Percentiles rank a stretch among this genome's conserved stretches.
Conservation (phyloP, 768 basidiomycete species). For the Trichaptum fuscoviolaceum region DNA sequence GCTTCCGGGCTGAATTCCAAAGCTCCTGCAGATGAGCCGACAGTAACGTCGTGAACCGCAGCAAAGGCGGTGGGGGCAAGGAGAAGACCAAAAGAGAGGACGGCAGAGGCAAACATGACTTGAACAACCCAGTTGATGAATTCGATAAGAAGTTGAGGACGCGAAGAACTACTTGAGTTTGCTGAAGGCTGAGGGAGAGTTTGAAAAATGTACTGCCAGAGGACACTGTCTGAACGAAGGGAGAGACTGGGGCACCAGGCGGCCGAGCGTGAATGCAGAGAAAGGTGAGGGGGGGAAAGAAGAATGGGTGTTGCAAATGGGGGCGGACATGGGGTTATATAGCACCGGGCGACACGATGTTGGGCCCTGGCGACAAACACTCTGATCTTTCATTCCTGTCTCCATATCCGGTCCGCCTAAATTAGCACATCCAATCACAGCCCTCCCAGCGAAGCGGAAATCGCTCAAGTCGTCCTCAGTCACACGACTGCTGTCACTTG, state of each 20-base stretch:
- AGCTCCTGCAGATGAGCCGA: constrained; percentile 40
- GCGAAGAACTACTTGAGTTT: constrained; percentile 15
- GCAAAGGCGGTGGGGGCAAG: constrained; percentile 46
- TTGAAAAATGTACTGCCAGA: constrained; percentile 6
- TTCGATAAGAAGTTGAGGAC: background rate
- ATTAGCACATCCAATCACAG: background rate
- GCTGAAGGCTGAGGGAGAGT: constrained; percentile 20
- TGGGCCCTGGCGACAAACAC: background rate
- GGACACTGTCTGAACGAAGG: constrained; percentile 18
- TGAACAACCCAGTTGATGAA: constrained; percentile 20
- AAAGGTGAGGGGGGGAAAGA: constrained; percentile 9
- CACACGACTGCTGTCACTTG: background rate
- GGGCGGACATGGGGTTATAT: constrained; percentile 14
- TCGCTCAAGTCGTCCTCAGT: background rate
- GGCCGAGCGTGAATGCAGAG: constrained; percentile 9
- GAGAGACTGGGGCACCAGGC: constrained; percentile 13
- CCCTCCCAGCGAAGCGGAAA: background rate
- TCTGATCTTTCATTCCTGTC: background rate
- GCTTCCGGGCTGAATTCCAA: constrained; percentile 45
- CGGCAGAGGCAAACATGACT: constrained; percentile 36
- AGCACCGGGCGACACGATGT: constrained; percentile 1
- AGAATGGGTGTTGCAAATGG: constrained; percentile 15
- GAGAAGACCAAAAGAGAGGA: constrained; percentile 44
- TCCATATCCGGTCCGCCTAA: background rate
- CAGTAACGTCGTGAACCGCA: constrained; percentile 48